These are phyloP conservation scores for Aspergillus tanneri DNA, from an alignment of 2,329 filamentous ascomycete genomes.

Conservation along the genomic window DNA sequence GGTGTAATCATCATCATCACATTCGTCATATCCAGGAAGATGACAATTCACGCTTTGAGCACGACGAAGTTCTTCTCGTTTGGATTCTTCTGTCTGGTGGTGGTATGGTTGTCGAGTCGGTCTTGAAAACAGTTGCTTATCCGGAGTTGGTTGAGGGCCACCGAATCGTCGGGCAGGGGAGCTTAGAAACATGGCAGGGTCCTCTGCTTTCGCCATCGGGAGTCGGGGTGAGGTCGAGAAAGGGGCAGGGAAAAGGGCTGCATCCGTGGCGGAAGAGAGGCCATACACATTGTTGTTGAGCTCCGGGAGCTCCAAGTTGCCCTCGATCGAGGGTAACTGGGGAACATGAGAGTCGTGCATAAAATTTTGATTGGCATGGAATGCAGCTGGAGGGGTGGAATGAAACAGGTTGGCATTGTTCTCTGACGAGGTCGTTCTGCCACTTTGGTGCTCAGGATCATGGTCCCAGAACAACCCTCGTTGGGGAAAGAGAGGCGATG, in stretches of 20 bases:
- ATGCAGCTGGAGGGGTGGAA: constrained; percentile 16
- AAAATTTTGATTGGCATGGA: constrained; percentile 19
- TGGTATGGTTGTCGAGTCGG: constrained; percentile 47
- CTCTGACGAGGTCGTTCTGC: constrained; percentile 19
- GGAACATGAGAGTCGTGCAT: constrained; percentile 30
- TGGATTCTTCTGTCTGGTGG: constrained; percentile 50
- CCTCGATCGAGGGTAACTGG: constrained; percentile 38
- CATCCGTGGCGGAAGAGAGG: constrained; percentile 33
- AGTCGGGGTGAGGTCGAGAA: constrained; percentile 48
- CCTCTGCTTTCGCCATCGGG: constrained; percentile 41
- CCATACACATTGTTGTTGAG: constrained; percentile 30
- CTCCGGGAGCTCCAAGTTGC: constrained; percentile 35
- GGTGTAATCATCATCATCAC: constrained; percentile 36
- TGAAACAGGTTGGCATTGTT: constrained; percentile 25
- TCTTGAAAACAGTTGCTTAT: constrained; percentile 26
- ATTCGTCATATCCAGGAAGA: constrained; percentile 30
- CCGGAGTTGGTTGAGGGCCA: constrained; percentile 35
- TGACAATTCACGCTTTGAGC: constrained; percentile 31
- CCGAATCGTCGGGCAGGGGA: constrained; percentile 51
- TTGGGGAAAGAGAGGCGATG: constrained; percentile 59
- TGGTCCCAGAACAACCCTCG: constrained; percentile 53
- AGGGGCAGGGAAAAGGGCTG: constrained; percentile 42
- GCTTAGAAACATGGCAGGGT: constrained; percentile 49
- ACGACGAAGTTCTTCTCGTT: constrained; percentile 42
- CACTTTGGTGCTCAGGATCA: constrained; percentile 30